Base-by-base conservation (phyloP, 177 flowering plant genomes). In the Vitis hybrid region DNA sequence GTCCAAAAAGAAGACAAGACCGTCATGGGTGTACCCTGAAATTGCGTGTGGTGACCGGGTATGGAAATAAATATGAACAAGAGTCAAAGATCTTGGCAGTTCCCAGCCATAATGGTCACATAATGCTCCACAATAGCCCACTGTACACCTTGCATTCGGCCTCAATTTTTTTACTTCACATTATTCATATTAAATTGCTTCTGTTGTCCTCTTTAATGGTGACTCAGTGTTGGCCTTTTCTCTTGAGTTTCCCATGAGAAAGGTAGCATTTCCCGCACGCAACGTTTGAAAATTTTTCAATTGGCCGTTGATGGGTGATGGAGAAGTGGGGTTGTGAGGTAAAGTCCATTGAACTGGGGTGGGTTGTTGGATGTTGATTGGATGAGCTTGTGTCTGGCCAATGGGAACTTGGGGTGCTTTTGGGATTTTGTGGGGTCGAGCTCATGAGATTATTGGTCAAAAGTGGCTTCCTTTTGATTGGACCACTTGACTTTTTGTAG, bases 191-290 rank as follows among this genome's bases (percentile, higher is more conserved):
- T 39, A n/a, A 14, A 13, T 12, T 31, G 50, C 29, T 15, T 10
- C n/a, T 49, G 57, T 62, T 14, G 52, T 74, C 64, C 18, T 48
- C 64, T 31, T 45, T 51, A 56, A 57, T 22, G 66, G 62, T 22
- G 72, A 29, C 67, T 50, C 48, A 19, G 65, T 31, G 26, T 15
- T 15, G 11, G 5, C 29, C 29, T 69, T 57, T 26, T 33, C 14
- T 12, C 63, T 68, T 29, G 68, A 13, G 66, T 62, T 67, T 61
- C 45, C 13, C 67, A 59, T 12, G 15, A 3, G 50, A 22, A 71
- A 63, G 72, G 62, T 62, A 75, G 63, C 75, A 71, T 67, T 56
- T 64, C 75, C 69, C 55, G 65, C 78, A 76, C 79, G 72, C 75
- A 68, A 76, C 70, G 70, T 69, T 70, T 58, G 31, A 55, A 68